Evolutionary conservation across 805 yeast species (phyloP).

Genomic region (Vanderwaltozyma verrucispora): DNA sequence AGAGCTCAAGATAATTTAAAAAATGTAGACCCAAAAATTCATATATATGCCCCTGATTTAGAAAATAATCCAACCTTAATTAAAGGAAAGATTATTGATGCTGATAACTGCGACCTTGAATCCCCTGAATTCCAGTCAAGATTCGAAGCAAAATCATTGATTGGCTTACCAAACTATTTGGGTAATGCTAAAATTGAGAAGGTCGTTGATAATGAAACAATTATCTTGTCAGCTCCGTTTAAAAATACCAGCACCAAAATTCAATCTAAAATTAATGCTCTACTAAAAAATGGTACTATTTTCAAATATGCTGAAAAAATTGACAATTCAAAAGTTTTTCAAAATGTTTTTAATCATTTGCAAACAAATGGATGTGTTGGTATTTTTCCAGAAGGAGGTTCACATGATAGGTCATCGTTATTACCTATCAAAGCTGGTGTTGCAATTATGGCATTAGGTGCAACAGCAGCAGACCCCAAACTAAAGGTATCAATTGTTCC

Average conservation of each 20-base stretch:
- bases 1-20: conserved; percentile 79
- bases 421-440: conserved; percentile 95
- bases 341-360: conserved; percentile 72
- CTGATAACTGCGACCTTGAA: conserved; percentile 4
- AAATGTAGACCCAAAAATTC: conserved; percentile 39
- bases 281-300: conserved; percentile 46
- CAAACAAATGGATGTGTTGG: conserved; percentile 75
- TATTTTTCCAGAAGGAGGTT: conserved; percentile 96
- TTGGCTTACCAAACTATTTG: conserved; percentile 67
- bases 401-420: conserved; percentile 88
- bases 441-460: conserved; percentile 95
- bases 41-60: conserved; percentile 43
- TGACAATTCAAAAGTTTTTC: conserved; percentile 74
- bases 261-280: conserved; percentile 28
- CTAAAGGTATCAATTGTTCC: conserved; percentile 82
- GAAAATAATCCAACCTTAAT: conserved; percentile 40
- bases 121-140: conserved; percentile 56
- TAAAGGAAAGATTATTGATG: conserved; percentile 7
- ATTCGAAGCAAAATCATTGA: conserved; percentile 50
- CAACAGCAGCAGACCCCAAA: conserved; percentile 65
- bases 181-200: conserved; percentile 67
- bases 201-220: conserved; percentile 57
- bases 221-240: conserved; percentile 53
- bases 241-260: conserved; percentile 39
- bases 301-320: conserved; percentile 73